Evolutionary conservation across 768 basidiomycete genomes (phyloP).

Genomic region (Suillus placidus): DNA sequence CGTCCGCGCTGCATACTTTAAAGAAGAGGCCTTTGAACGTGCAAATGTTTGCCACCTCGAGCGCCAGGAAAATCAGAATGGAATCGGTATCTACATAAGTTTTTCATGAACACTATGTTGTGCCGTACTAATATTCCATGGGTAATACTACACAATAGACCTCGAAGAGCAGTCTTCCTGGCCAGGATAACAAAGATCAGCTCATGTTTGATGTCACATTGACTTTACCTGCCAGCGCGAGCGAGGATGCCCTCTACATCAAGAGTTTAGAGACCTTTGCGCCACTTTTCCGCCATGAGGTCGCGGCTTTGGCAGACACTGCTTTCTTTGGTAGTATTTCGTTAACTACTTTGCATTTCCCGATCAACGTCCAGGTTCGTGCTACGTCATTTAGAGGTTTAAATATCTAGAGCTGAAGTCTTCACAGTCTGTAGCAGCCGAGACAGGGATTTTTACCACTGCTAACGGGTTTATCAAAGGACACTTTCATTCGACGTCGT

Average conservation of each 20-base stretch:
- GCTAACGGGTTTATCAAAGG: conserved; percentile 41
- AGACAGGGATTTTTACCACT: conserved; percentile 26
- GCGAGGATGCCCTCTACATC: conserved; percentile 24
- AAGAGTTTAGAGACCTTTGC: conserved; percentile 32
- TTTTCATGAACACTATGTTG: neutral
- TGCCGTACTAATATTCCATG: neutral
- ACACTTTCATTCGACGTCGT: conserved; percentile 34
- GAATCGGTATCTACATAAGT: conserved; percentile 44
- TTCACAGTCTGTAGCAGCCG: conserved; percentile 35
- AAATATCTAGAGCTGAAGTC: neutral
- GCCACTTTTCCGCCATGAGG: conserved; percentile 30
- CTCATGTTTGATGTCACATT: conserved; percentile 33
- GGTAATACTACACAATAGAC: conserved; percentile 18
- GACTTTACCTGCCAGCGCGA: conserved; percentile 29
- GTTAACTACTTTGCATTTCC: conserved; percentile 26
- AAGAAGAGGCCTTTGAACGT: conserved; percentile 24
- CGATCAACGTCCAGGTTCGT: conserved; percentile 34
- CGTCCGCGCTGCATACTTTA: conserved; percentile 34
- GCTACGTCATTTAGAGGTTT: neutral
- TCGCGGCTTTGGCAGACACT: conserved; percentile 31
- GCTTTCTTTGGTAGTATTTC: conserved; percentile 31
- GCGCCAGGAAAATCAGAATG: conserved; percentile 29
- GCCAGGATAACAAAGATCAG: conserved; percentile 15
- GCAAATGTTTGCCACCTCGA: conserved; percentile 36
- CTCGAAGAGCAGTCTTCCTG: conserved; percentile 6